Conservation (phyloP, 495 filamentous ascomycete genomes). For the Eremomyces bilateralis region DNA sequence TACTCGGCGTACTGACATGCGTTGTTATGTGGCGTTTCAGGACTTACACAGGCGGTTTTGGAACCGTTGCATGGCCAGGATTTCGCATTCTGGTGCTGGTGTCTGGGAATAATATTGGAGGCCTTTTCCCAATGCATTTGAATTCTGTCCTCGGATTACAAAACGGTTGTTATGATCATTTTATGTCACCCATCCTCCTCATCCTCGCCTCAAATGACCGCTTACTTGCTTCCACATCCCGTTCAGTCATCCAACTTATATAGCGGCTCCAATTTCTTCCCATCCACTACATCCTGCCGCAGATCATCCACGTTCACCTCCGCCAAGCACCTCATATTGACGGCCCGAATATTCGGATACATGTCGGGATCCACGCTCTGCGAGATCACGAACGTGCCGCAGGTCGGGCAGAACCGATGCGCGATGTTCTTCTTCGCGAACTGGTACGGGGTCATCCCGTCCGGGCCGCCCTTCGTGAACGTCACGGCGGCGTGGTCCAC, state of each 20-base stretch:
- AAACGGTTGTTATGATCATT: too few relatives aligned
- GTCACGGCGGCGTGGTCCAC: conserved; percentile 13
- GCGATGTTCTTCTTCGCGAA: conserved; percentile 19
- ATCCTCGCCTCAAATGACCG: background rate
- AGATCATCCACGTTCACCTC: conserved; percentile 15
- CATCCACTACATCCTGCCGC: conserved; percentile 15
- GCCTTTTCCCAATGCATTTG: too few relatives aligned
- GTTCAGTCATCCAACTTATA: background rate
- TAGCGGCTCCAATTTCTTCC: too few relatives aligned
- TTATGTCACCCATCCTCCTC: too few relatives aligned
- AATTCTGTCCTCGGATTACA: too few relatives aligned
- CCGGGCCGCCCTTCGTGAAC: conserved; percentile 8
- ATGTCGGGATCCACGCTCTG: conserved; percentile 12
- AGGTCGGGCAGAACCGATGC: conserved; percentile 23
- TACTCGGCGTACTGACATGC: too few relatives aligned
- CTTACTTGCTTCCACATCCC: background rate
- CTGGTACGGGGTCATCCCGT: conserved; percentile 13
- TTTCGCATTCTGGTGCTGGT: too few relatives aligned
- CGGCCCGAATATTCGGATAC: conserved; percentile 14
- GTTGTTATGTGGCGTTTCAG: too few relatives aligned
- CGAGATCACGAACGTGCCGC: conserved; percentile 21
- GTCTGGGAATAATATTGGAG: too few relatives aligned
- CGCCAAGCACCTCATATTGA: conserved; percentile 21
- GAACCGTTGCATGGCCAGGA: too few relatives aligned
- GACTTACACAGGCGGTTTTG: too few relatives aligned